A percentile compares a stretch with the other conserved stretches of the same genome.
Evolutionary conservation across 2,329 filamentous ascomycete species (phyloP).

Genomic region (Sphaerostilbella broomeana): DNA sequence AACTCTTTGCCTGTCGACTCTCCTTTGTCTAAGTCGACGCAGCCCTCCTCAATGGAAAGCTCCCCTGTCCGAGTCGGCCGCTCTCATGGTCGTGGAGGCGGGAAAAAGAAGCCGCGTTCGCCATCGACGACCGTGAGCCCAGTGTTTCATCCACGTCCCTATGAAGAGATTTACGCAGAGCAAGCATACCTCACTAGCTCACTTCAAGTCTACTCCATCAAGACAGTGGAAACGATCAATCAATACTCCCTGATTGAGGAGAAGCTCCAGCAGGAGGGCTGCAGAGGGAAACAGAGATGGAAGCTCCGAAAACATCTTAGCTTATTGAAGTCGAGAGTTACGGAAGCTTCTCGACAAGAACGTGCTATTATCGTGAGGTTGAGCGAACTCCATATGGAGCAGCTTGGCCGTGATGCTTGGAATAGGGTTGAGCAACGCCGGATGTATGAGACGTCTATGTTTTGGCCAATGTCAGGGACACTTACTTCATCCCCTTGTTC

Average conservation of each 20-base stretch:
- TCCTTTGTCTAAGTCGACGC: constrained; percentile 3
- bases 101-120: neutral
- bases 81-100: constrained; percentile 3
- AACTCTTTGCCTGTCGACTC: constrained; percentile 1
- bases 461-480: neutral
- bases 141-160: constrained; percentile 32
- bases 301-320: constrained; percentile 35
- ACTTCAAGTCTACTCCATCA: constrained; percentile 35
- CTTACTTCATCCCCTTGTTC: neutral
- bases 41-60: constrained; percentile 3
- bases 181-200: constrained; percentile 37
- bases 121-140: constrained; percentile 9
- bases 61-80: constrained; percentile 1
- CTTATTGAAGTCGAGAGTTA: constrained; percentile 36
- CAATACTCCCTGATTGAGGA: constrained; percentile 33
- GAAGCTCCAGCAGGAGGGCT: constrained; percentile 20
- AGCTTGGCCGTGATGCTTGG: constrained; percentile 38
- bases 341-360: constrained; percentile 41
- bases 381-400: constrained; percentile 44
- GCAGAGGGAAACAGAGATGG: constrained; percentile 22
- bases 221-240: constrained; percentile 32
- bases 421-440: constrained; percentile 20
- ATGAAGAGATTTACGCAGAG: constrained; percentile 40
- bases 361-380: constrained; percentile 38
- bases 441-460: neutral